Percentiles rank a stretch among this genome's conserved stretches.
Evolutionary conservation across 352 stramenopile genomes (phyloP).

Genomic region (Globisporangium carolinianum): DNA sequence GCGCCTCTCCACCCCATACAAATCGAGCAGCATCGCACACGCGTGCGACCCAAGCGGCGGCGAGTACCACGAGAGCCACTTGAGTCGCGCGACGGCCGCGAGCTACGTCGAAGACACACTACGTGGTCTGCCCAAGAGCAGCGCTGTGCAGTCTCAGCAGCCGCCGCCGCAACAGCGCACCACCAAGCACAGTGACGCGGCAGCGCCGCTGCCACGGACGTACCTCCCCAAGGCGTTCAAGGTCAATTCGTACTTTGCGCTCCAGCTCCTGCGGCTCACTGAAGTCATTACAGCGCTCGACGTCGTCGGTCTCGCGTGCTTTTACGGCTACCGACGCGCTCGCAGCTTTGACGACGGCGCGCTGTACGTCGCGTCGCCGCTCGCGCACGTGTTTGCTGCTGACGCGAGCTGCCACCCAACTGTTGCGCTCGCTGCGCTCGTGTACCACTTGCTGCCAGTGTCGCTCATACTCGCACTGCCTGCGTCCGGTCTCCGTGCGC

Average conservation of each 20-base stretch:
- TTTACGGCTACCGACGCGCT: constrained; percentile 41
- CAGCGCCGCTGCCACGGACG: constrained; percentile 41
- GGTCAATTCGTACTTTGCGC: constrained; percentile 78
- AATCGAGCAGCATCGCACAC: background rate
- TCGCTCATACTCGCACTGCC: constrained; percentile 55
- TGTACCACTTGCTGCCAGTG: constrained; percentile 53
- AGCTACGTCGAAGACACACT: constrained; percentile 15
- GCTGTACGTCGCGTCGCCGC: constrained; percentile 37
- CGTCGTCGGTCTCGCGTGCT: constrained; percentile 21
- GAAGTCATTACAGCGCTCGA: constrained; percentile 23
- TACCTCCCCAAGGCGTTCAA: constrained; percentile 53
- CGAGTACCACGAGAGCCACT: constrained; percentile 6
- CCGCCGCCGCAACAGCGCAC: constrained; percentile 1
- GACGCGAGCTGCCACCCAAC: constrained; percentile 70
- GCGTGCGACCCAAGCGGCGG: background rate
- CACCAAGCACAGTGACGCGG: constrained; percentile 15
- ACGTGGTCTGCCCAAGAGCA: constrained; percentile 7
- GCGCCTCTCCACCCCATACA: background rate
- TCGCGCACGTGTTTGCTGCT: constrained; percentile 56
- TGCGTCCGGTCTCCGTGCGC: constrained; percentile 41
- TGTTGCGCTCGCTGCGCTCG: constrained; percentile 61
- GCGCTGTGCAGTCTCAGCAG: background rate
- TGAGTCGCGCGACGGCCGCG: constrained; percentile 4
- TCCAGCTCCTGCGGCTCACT: constrained; percentile 42
- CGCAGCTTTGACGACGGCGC: constrained; percentile 21